A percentile compares a stretch with the other conserved stretches of the same genome.
Conservation (phyloP, 2,329 filamentous ascomycete genomes). For the Pezicula neosporulosa region DNA sequence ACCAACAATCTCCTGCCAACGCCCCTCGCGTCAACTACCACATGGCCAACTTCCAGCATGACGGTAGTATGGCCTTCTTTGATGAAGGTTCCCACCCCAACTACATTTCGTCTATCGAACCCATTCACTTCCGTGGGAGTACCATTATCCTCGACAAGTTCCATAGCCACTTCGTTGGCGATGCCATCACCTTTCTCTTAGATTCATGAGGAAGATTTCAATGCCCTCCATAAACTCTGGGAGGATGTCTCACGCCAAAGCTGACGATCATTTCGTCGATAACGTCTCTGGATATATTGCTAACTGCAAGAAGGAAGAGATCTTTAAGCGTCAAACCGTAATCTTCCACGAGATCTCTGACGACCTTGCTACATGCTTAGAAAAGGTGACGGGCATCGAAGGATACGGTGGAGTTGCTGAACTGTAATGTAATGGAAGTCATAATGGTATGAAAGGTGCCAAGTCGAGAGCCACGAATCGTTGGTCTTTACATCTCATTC, state of each 20-base stretch:
- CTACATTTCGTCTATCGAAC: slow-evolving; percentile 33
- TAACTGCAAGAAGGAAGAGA: slow-evolving; percentile 53
- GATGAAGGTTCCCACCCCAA: slow-evolving; percentile 48
- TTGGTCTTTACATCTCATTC: too few species aligned
- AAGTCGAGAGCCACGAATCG: slow-evolving; percentile 45
- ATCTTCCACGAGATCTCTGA: slow-evolving; percentile 62
- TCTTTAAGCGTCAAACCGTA: slow-evolving; percentile 60
- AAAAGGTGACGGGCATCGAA: slow-evolving; percentile 60
- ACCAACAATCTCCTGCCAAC: slow-evolving; percentile 50
- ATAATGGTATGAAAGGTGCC: slow-evolving; percentile 54
- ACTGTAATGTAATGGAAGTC: slow-evolving; percentile 55
- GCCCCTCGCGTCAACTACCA: slow-evolving; percentile 29
- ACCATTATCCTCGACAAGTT: slow-evolving; percentile 34
- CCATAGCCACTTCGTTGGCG: slow-evolving; percentile 36
- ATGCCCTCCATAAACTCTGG: slow-evolving; percentile 53
- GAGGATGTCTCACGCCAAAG: slow-evolving; percentile 58
- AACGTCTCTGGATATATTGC: slow-evolving; percentile 61
- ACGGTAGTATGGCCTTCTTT: slow-evolving; percentile 30
- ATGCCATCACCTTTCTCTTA: slow-evolving; percentile 41
- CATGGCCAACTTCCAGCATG: slow-evolving; percentile 32
- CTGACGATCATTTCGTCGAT: slow-evolving; percentile 53
- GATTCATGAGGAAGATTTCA: slow-evolving; percentile 27
- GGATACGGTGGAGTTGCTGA: slow-evolving; percentile 54
- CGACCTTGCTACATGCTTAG: slow-evolving; percentile 53
- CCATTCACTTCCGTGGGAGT: slow-evolving; percentile 32